These are phyloP conservation scores for Beauveria sp. DNA, from an alignment of 2,329 filamentous ascomycete species.

Conservation along the genomic window DNA sequence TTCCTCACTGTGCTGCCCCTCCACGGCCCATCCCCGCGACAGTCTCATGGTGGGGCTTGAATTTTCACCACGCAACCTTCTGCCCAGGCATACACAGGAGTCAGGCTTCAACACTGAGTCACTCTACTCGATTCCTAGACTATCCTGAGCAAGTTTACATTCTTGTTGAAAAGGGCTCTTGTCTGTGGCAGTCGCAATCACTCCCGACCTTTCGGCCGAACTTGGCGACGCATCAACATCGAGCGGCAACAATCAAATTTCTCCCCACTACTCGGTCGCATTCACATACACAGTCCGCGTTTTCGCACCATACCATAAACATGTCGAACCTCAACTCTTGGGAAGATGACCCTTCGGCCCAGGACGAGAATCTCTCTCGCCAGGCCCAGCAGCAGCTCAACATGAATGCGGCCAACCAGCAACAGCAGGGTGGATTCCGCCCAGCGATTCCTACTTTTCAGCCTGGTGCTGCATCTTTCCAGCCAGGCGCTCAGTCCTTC, in stretches of 20 bases:
- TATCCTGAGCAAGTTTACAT: not conserved
- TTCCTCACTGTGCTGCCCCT: conserved; percentile 17
- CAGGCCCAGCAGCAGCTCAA: conserved; percentile 72
- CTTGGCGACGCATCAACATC: not conserved
- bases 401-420: conserved; percentile 47
- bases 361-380: conserved; percentile 70
- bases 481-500: conserved; percentile 42
- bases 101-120: conserved; percentile 8
- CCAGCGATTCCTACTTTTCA: conserved; percentile 65
- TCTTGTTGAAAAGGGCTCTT: not conserved
- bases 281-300: not conserved
- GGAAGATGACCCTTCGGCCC: conserved; percentile 77
- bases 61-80: conserved; percentile 29
- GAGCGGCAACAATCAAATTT: not conserved
- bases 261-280: conserved; percentile 3
- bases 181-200: not conserved
- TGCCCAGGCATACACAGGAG: conserved; percentile 17
- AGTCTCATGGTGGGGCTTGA: conserved; percentile 32
- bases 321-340: conserved; percentile 94
- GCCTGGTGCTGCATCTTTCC: conserved; percentile 62
- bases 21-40: conserved; percentile 18
- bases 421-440: conserved; percentile 40
- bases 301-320: conserved; percentile 18
- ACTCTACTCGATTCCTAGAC: not conserved
- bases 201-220: not conserved